Evolutionary conservation across 2,329 filamentous ascomycete species (phyloP).

Genomic region (Aureobasidium zeae): DNA sequence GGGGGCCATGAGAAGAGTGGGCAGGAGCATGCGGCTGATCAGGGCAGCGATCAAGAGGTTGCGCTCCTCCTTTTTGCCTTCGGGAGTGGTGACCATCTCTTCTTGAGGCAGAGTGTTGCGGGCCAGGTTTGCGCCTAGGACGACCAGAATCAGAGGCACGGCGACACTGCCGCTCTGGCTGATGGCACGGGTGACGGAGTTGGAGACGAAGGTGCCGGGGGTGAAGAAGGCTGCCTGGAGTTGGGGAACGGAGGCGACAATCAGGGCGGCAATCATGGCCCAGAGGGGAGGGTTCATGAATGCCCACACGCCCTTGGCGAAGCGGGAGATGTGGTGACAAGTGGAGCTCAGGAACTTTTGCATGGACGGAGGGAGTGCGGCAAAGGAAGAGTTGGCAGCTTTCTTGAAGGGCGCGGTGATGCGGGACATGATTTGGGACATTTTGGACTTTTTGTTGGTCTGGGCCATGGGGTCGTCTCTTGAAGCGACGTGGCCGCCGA

Average conservation of each 20-base stretch:
- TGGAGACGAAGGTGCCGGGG: slow-evolving; percentile 80
- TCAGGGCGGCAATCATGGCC: slow-evolving; percentile 88
- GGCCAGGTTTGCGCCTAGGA: slow-evolving; percentile 87
- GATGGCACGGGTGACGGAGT: slow-evolving; percentile 84
- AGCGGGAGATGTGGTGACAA: slow-evolving; percentile 37
- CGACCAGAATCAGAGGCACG: slow-evolving; percentile 88
- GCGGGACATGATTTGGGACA: slow-evolving; percentile 19
- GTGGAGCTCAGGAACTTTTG: slow-evolving; percentile 42
- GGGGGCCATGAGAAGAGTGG: slow-evolving; percentile 85
- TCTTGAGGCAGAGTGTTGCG: slow-evolving; percentile 74
- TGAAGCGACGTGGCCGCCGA: slow-evolving; percentile 29
- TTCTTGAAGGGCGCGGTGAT: slow-evolving; percentile 24
- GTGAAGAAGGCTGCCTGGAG: slow-evolving; percentile 82
- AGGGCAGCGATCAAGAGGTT: slow-evolving; percentile 80
- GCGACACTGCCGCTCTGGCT: slow-evolving; percentile 80
- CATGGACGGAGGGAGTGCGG: slow-evolving; percentile 42
- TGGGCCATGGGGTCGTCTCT: slow-evolving; percentile 17
- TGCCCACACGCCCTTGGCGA: slow-evolving; percentile 64
- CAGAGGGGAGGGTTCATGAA: slow-evolving; percentile 98
- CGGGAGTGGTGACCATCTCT: slow-evolving; percentile 53
- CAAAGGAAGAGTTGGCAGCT: slow-evolving; percentile 34
- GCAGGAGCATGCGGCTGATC: slow-evolving; percentile 82
- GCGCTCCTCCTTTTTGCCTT: slow-evolving; percentile 58
- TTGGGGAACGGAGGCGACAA: slow-evolving; percentile 77
- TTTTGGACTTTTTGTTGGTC: slow-evolving; percentile 21